Evolutionary conservation across 495 filamentous ascomycete genomes (phyloP).

Genomic region (Margaritispora aquatica): DNA sequence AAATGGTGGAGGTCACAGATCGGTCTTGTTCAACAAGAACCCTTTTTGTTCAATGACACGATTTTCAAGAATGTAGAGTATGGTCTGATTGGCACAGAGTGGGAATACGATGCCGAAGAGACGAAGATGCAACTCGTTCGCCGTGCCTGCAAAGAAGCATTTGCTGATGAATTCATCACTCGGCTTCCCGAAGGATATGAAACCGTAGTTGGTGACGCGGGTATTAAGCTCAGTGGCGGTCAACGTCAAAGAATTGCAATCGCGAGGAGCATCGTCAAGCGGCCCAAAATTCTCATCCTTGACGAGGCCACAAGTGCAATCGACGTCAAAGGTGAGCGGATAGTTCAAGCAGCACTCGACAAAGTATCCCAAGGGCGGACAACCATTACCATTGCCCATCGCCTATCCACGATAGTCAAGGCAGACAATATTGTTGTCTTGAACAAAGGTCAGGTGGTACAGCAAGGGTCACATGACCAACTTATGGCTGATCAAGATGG

Average conservation of each 20-base stretch:
- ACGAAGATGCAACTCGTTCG: slow-evolving; percentile 48
- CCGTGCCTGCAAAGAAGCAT: slow-evolving; percentile 52
- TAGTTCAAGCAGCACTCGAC: slow-evolving; percentile 52
- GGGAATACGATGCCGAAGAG: slow-evolving; percentile 45
- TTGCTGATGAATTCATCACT: slow-evolving; percentile 54
- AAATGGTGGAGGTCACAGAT: slow-evolving; percentile 57
- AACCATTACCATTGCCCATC: slow-evolving; percentile 56
- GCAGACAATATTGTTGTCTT: slow-evolving; percentile 64
- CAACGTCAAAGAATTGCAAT: slow-evolving; percentile 64
- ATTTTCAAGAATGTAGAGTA: slow-evolving; percentile 65
- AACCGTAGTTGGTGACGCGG: slow-evolving; percentile 51
- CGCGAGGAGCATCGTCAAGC: slow-evolving; percentile 65
- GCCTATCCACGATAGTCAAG: slow-evolving; percentile 50
- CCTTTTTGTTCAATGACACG: slow-evolving; percentile 57
- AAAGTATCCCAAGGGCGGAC: slow-evolving; percentile 46
- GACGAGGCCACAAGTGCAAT: slow-evolving; percentile 75
- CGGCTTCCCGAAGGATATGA: slow-evolving; percentile 53
- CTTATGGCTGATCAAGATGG: slow-evolving; percentile 49
- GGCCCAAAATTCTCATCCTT: slow-evolving; percentile 71
- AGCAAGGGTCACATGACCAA: slow-evolving; percentile 61
- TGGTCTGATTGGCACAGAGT: slow-evolving; percentile 56
- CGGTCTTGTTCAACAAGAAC: slow-evolving; percentile 62
- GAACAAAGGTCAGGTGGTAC: slow-evolving; percentile 51
- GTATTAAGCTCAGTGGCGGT: slow-evolving; percentile 51
- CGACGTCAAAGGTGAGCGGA: slow-evolving; percentile 47